These are phyloP conservation scores for Diaporthe sp. DNA, from an alignment of 2,329 filamentous ascomycete genomes.

Conservation along the genomic window DNA sequence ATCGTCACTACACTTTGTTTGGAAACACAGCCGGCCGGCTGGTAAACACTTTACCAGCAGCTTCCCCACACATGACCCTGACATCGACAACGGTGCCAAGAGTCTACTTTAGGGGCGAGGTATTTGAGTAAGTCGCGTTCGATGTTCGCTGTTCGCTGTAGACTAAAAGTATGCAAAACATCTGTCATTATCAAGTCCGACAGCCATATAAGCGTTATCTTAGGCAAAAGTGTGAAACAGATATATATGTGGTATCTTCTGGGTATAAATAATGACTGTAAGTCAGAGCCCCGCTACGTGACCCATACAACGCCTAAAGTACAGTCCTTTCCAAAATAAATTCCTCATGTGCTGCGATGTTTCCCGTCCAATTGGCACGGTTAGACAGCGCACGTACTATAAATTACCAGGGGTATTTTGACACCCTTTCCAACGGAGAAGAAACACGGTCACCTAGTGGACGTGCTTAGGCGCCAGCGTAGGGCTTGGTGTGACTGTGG, in stretches of 20 bases:
- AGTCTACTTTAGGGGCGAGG: too few relatives aligned
- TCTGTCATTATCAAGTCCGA: too few relatives aligned
- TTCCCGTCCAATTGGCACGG: background rate
- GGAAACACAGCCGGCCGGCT: background rate
- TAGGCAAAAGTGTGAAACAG: background rate
- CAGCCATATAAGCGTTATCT: background rate
- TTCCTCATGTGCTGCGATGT: background rate
- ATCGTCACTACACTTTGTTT: background rate
- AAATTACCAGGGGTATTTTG: background rate
- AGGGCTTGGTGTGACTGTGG: constrained; percentile 43
- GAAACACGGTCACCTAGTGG: too few relatives aligned
- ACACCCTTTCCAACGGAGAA: background rate
- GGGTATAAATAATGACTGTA: constrained; percentile 28
- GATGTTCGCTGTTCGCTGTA: background rate
- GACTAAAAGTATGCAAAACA: background rate
- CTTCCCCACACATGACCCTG: background rate
- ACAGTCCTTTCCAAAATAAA: background rate
- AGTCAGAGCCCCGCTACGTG: constrained; percentile 6
- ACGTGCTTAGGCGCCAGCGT: constrained; percentile 41
- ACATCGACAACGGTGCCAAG: background rate
- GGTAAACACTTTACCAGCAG: background rate
- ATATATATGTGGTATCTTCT: constrained; percentile 23
- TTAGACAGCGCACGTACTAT: background rate
- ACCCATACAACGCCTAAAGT: background rate
- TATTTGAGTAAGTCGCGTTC: background rate